phyloP scores from a whole-genome alignment of 768 basidiomycete genomes.

The Lactarius tabidus region DNA sequence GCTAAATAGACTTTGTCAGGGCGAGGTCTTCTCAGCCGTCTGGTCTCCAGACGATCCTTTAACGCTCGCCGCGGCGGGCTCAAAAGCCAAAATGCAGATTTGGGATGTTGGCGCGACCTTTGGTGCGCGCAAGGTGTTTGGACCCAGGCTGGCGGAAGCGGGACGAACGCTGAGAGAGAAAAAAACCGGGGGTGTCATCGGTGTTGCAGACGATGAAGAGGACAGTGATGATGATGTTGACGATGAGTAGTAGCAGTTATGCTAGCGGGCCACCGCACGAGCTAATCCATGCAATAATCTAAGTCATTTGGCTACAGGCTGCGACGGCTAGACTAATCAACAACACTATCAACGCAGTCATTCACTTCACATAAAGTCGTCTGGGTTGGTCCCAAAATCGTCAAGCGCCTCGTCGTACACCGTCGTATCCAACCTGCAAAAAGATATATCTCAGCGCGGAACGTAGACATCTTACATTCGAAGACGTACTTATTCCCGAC shows the following conservation, averaged over 20 bases:
- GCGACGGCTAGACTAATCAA: slow-evolving; percentile 10
- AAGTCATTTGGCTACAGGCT: slow-evolving; percentile 13
- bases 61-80: slow-evolving; percentile 91
- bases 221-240: slow-evolving; percentile 51
- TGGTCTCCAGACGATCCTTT: slow-evolving; percentile 96
- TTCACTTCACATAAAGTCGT: slow-evolving; percentile 82
- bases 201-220: slow-evolving; percentile 67
- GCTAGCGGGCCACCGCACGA: neutral
- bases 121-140: slow-evolving; percentile 81
- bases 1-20: slow-evolving; percentile 44
- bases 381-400: slow-evolving; percentile 69
- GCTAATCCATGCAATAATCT: slow-evolving; percentile 15
- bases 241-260: slow-evolving; percentile 32
- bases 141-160: slow-evolving; percentile 66
- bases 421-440: slow-evolving; percentile 65
- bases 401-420: slow-evolving; percentile 88
- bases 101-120: slow-evolving; percentile 91
- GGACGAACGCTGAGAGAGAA: slow-evolving; percentile 67
- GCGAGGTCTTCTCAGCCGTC: slow-evolving; percentile 89
- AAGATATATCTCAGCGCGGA: slow-evolving; percentile 9
- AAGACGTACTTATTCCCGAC: slow-evolving; percentile 50
- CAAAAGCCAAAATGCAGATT: slow-evolving; percentile 88
- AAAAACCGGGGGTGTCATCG: slow-evolving; percentile 61
- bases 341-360: slow-evolving; percentile 24
- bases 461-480: neutral